Base-by-base conservation (phyloP, 2,329 filamentous ascomycete genomes). In the Neurospora sp. region DNA sequence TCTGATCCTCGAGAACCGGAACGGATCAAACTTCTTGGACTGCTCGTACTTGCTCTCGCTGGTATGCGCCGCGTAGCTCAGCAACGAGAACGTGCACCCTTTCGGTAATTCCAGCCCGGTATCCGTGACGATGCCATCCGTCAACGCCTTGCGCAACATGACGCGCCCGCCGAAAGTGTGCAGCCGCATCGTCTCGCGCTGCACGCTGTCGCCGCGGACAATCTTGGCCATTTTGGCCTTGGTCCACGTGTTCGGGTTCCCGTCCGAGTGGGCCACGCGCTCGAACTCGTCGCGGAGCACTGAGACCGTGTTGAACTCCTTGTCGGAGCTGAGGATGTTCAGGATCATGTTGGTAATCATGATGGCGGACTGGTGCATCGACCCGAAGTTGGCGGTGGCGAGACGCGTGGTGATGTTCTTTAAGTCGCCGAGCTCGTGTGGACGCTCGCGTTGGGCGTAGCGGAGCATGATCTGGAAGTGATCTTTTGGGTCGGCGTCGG, bases 101-200 rank as follows among this genome's bases (percentile, higher is more conserved):
- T 77, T 76, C 8, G 78, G 79, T 2, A 81, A 72, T 17, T 71
- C 43, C 33, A 76, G 67, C 1, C 79, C 79, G 10, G 80, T 78
- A 10, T 77, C 74, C 0, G 79, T 81, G 37, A 71, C 74, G 33
- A 81, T 62, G 28, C 74, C 76, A 37, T 76, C 70, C 10, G 74
- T 73, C 69, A 75, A 72, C 46, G 80, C 75, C 69, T 75, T 75
- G 5, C 78, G 79, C 69, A 77, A 74, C 2, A 76, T 66, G 19
- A 69, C 66, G 67, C 75, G 74, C 10, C 71, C 71, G 11, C 72
- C 71, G 36, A 76, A 78, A 0, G 79, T 75, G 33, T 81, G 69
- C 3, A 80, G 66, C 1, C 83, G 78, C 28, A 84, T 75, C 2
- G 82, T 82, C 73, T 85, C 83, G 12, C 83, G 79, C 2, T 79